Percentiles rank a stretch among this genome's conserved stretches.
phyloP scores from a whole-genome alignment of 1,139 yeast genomes.

The Sugiyamaella castrensis region DNA sequence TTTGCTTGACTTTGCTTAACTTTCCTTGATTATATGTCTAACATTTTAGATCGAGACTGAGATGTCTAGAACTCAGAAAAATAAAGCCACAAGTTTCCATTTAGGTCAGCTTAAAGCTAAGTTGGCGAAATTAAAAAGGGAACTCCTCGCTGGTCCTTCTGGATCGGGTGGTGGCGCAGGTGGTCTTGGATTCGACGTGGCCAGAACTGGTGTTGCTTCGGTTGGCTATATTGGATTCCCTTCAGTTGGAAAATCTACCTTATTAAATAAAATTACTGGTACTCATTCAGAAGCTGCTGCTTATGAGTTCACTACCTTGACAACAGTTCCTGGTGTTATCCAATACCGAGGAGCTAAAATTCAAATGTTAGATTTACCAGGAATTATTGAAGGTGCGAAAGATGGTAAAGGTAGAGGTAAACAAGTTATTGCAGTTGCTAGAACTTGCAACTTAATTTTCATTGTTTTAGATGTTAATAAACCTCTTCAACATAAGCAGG shows the following conservation, averaged over 20 bases:
- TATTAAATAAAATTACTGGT: constrained; percentile 84
- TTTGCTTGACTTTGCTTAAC: too few relatives aligned
- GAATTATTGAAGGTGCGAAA: constrained; percentile 98
- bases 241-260: constrained; percentile 89
- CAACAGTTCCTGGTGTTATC: constrained; percentile 96
- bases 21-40: too few relatives aligned
- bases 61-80: constrained; percentile 92
- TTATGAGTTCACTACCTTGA: constrained; percentile 93
- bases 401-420: constrained; percentile 99
- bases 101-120: constrained; percentile 96
- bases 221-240: constrained; percentile 98
- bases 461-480: constrained; percentile 94
- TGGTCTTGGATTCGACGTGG: constrained; percentile 91
- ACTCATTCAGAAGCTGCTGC: constrained; percentile 97
- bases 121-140: constrained; percentile 89
- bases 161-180: constrained; percentile 88
- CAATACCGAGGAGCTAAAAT: constrained; percentile 95
- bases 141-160: constrained; percentile 74
- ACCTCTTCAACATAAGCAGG: constrained; percentile 88
- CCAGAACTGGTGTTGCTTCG: constrained; percentile 95
- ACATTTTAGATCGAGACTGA: constrained; percentile 74
- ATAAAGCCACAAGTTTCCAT: constrained; percentile 94
- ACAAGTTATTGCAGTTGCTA: constrained; percentile 97
- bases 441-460: constrained; percentile 89
- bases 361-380: constrained; percentile 97